phyloP scores from a whole-genome alignment of 1,284 basidiomycete genomes.

The Tausonia pullulans region DNA sequence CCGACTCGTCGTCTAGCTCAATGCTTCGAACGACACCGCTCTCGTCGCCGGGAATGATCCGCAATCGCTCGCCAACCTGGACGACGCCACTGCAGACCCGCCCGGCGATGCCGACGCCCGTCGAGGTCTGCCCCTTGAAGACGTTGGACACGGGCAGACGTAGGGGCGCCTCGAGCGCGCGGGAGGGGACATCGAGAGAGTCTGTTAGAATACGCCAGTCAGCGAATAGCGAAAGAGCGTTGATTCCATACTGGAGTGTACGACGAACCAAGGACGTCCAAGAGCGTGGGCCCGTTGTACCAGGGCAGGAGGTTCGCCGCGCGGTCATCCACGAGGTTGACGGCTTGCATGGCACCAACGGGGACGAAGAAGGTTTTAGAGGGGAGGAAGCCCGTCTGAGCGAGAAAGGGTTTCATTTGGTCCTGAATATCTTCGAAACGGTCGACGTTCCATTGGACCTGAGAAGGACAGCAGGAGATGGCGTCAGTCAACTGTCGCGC shows the following conservation, averaged over 20 bases:
- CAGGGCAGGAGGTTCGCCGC: constrained; percentile 47
- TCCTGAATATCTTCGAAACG: constrained; percentile 78
- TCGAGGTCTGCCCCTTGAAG: constrained; percentile 70
- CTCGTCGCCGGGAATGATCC: constrained; percentile 86
- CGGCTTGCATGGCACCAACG: constrained; percentile 77
- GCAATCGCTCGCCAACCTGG: constrained; percentile 79
- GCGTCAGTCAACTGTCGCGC: not conserved
- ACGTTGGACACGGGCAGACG: constrained; percentile 90
- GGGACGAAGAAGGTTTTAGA: constrained; percentile 75
- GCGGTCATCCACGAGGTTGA: constrained; percentile 59
- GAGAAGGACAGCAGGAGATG: constrained; percentile 2
- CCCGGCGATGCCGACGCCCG: constrained; percentile 72
- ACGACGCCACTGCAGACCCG: constrained; percentile 76
- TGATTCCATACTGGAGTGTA: not conserved
- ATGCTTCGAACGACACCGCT: constrained; percentile 75
- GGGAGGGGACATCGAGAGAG: constrained; percentile 62
- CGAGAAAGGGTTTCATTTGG: constrained; percentile 65
- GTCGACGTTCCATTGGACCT: constrained; percentile 72
- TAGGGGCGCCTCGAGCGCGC: constrained; percentile 65
- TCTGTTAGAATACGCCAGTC: constrained; percentile 41
- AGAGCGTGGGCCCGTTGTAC: constrained; percentile 78
- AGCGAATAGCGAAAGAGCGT: not conserved
- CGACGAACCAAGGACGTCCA: constrained; percentile 61
- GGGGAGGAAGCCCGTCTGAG: constrained; percentile 72
- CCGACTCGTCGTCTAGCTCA: constrained; percentile 64